Conservation (phyloP, 257 asterid genomes). For the Ocimum tenuiflorum region DNA sequence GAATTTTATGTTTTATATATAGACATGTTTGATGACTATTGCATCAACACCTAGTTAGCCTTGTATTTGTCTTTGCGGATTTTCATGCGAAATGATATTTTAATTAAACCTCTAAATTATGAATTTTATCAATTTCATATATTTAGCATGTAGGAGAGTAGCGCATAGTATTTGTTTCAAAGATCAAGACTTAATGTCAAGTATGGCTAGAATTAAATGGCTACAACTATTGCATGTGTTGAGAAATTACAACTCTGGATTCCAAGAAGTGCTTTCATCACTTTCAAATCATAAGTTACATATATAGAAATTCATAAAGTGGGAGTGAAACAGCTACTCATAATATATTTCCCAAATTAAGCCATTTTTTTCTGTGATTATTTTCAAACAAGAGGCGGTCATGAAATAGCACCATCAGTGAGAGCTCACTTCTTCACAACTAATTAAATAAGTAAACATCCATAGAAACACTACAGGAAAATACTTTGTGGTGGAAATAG, state of each 20-base stretch:
- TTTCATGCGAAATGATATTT: too few relatives aligned
- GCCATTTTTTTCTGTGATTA: neutral
- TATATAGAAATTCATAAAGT: neutral
- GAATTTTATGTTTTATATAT: too few relatives aligned
- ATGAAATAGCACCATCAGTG: too few relatives aligned
- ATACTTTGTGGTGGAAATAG: too few relatives aligned
- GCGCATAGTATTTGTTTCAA: neutral
- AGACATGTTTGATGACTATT: too few relatives aligned
- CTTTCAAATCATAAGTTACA: conserved; percentile 1
- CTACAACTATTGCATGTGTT: conserved; percentile 50
- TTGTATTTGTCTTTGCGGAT: too few relatives aligned
- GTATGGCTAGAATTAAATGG: conserved; percentile 11
- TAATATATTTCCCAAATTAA: neutral
- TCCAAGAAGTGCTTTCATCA: conserved; percentile 8
- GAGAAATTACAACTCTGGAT: conserved; percentile 60
- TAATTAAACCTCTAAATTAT: too few relatives aligned
- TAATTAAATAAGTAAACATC: too few relatives aligned
- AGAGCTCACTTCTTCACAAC: too few relatives aligned
- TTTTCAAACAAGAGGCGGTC: conserved; percentile 12
- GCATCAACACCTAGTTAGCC: too few relatives aligned
- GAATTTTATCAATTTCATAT: neutral
- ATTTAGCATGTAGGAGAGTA: neutral
- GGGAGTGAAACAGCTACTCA: neutral
- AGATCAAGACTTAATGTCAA: neutral
- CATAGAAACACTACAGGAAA: too few relatives aligned